These are phyloP conservation scores for Suillus weaverae DNA, from an alignment of 768 basidiomycete genomes.

Conservation along the genomic window DNA sequence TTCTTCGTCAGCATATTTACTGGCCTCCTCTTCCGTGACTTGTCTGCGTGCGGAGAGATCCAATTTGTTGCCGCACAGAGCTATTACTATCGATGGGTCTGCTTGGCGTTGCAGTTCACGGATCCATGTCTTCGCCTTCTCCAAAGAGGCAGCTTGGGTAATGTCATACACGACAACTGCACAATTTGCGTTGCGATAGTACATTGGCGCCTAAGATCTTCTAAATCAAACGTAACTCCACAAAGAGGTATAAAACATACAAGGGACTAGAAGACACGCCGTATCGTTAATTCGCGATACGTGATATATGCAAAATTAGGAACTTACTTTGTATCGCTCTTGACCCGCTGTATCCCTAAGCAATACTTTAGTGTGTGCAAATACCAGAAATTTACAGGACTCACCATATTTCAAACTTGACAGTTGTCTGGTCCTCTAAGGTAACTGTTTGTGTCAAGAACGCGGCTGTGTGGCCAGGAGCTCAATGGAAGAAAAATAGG, in stretches of 20 bases:
- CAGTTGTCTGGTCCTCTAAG: conserved; percentile 82
- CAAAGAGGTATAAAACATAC: conserved; percentile 33
- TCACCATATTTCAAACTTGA: conserved; percentile 99
- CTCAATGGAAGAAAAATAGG: conserved; percentile 16
- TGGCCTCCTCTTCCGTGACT: conserved; percentile 83
- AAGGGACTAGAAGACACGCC: conserved; percentile 37
- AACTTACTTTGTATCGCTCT: conserved; percentile 84
- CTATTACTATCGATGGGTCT: conserved; percentile 94
- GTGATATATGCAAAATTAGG: background rate
- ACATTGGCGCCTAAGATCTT: conserved; percentile 79
- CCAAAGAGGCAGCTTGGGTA: conserved; percentile 85
- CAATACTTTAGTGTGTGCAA: conserved; percentile 2
- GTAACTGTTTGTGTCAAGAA: conserved; percentile 98
- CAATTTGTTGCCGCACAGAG: conserved; percentile 93
- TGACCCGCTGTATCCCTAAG: conserved; percentile 93
- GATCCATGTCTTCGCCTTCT: conserved; percentile 97
- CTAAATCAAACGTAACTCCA: conserved; percentile 6
- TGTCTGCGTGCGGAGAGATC: conserved; percentile 85
- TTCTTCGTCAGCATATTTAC: conserved; percentile 91
- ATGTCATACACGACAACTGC: conserved; percentile 97
- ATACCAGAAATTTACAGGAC: conserved; percentile 22
- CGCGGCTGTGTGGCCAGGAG: conserved; percentile 58
- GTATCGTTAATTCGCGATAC: conserved; percentile 4
- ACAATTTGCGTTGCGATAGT: conserved; percentile 93
- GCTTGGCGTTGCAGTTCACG: conserved; percentile 96